Conservation (phyloP, 2,329 filamentous ascomycete genomes). For the Colletotrichum camelliae region DNA sequence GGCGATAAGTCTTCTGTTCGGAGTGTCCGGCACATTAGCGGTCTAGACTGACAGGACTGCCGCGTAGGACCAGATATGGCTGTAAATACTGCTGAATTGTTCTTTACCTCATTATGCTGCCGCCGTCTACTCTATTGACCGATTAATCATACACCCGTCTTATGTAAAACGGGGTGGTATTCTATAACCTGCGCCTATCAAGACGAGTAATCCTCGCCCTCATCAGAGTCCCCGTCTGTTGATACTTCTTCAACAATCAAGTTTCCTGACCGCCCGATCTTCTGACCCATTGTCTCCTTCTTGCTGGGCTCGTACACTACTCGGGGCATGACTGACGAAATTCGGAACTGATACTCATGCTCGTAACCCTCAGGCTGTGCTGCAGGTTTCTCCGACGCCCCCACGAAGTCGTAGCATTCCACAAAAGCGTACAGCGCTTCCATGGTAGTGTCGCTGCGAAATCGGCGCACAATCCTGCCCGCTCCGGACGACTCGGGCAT, state of each 20-base stretch:
- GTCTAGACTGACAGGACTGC: background rate
- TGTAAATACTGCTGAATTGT: background rate
- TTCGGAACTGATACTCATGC: slow-evolving; percentile 83
- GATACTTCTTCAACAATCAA: slow-evolving; percentile 80
- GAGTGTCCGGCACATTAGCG: background rate
- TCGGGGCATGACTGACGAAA: slow-evolving; percentile 86
- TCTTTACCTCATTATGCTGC: background rate
- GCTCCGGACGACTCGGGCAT: slow-evolving; percentile 66
- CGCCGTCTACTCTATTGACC: background rate
- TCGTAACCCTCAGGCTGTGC: slow-evolving; percentile 71
- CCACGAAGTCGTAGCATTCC: slow-evolving; percentile 79
- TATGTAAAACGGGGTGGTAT: background rate
- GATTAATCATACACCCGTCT: background rate
- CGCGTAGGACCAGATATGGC: background rate
- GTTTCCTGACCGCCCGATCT: slow-evolving; percentile 84
- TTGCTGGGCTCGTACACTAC: slow-evolving; percentile 76
- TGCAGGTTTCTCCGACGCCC: slow-evolving; percentile 35
- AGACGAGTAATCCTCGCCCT: slow-evolving; percentile 3
- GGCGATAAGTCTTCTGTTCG: background rate
- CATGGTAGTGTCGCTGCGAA: slow-evolving; percentile 70
- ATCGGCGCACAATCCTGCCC: slow-evolving; percentile 79
- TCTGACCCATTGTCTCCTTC: slow-evolving; percentile 70
- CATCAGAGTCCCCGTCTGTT: slow-evolving; percentile 32
- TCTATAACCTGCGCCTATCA: background rate
- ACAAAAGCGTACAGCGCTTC: slow-evolving; percentile 97